phyloP scores from a whole-genome alignment of 139 green algal species.

The Volvox africanus region DNA sequence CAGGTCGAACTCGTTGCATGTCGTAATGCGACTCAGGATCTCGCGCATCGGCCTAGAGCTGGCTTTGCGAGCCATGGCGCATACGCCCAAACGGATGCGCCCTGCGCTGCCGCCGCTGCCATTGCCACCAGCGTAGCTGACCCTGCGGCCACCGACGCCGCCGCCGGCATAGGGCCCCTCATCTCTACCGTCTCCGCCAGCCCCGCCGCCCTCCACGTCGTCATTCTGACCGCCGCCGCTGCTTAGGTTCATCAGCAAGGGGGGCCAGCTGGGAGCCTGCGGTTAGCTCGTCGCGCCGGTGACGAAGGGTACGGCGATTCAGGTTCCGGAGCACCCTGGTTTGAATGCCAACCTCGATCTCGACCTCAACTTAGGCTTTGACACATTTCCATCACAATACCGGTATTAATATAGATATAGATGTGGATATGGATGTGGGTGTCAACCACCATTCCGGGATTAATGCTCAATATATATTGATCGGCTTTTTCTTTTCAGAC shows the following conservation, averaged over 20 bases:
- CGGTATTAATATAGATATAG: neutral
- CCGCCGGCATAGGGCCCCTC: too few relatives aligned
- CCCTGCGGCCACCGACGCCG: neutral
- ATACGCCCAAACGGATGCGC: constrained; percentile 59
- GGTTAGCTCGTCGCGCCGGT: neutral
- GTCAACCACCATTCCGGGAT: too few relatives aligned
- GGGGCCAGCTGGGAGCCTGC: constrained; percentile 9
- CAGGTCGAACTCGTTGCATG: constrained; percentile 92
- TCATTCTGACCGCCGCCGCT: neutral
- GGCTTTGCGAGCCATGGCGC: constrained; percentile 94
- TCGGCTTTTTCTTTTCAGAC: neutral
- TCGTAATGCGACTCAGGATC: constrained; percentile 86
- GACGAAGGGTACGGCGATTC: neutral
- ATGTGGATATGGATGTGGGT: too few relatives aligned
- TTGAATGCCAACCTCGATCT: too few relatives aligned
- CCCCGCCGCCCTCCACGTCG: neutral
- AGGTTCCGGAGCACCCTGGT: constrained; percentile 12
- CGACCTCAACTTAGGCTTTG: too few relatives aligned
- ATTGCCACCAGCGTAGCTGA: neutral
- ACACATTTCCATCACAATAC: too few relatives aligned
- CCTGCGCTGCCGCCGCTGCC: neutral
- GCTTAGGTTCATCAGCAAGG: neutral
- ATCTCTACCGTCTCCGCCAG: neutral
- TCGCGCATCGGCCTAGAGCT: constrained; percentile 89
- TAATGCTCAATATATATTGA: too few relatives aligned